A percentile compares a stretch with the other conserved stretches of the same genome.
Evolutionary conservation across 495 filamentous ascomycete species (phyloP).

Genomic region (Tuber magnatum): DNA sequence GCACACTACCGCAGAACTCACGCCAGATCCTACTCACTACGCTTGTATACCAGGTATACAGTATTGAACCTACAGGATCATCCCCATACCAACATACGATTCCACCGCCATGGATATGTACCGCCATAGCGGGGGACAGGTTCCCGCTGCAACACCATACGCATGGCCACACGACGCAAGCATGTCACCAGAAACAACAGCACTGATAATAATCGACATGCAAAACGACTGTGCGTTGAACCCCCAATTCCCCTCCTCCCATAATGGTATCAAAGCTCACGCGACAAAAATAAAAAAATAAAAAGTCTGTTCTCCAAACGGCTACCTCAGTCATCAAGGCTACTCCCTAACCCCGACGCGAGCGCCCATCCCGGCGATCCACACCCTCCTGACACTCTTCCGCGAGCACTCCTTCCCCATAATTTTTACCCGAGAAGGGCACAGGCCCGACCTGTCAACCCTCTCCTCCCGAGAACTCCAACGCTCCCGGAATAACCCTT

Average conservation of each 20-base stretch:
- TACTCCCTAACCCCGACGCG: constrained; percentile 52
- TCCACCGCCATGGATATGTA: background rate
- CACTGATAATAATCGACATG: constrained; percentile 65
- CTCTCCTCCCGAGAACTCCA: constrained; percentile 52
- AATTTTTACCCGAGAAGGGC: constrained; percentile 63
- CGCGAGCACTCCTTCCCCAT: constrained; percentile 44
- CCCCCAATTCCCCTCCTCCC: constrained; percentile 7
- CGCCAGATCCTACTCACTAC: background rate
- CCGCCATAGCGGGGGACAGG: background rate
- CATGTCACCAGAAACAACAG: constrained; percentile 54
- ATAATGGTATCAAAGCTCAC: constrained; percentile 5
- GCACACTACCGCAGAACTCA: background rate
- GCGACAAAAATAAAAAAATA: constrained; percentile 22
- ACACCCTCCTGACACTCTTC: constrained; percentile 12
- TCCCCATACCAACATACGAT: background rate
- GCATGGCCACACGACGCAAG: constrained; percentile 57
- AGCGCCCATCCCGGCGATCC: constrained; percentile 51
- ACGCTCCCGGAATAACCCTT: constrained; percentile 51
- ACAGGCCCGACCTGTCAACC: constrained; percentile 56
- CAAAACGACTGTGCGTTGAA: constrained; percentile 57
- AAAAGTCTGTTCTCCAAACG: constrained; percentile 53
- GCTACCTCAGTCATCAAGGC: constrained; percentile 56
- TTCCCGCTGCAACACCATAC: constrained; percentile 48
- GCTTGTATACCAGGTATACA: background rate
- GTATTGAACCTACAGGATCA: background rate